Evolutionary conservation across 192 early-diverging fungal species (phyloP), one percentile per base, ranked within the genome.

Genomic region (Entomortierella parvispora): DNA sequence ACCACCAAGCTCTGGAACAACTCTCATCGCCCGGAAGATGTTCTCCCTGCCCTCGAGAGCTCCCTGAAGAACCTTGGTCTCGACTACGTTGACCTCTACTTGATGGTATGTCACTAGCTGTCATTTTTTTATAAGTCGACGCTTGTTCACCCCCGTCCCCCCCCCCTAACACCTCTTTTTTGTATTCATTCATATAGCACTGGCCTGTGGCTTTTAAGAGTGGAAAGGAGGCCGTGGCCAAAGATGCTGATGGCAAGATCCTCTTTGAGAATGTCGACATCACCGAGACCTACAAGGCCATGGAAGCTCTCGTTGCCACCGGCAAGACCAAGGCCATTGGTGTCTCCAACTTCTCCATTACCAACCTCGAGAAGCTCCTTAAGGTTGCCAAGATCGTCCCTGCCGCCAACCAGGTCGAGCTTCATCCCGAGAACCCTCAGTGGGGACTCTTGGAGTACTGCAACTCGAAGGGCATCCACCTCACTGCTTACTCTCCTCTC

Each of bases 401-500:
- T 17, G 93, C 89, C 46, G 92, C 90, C 43, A 92, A 93, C 85
- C 95, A 98, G 80, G 81, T 95, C 56, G 96, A 97, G 76, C 71
- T 93, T 31, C 93, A 96, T 69, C 94, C 94, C 33, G 89, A 81
- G 79, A 80, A 91, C 46, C 90, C 83, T 14, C 91, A 92, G 68
- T 70, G 56, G 40, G 89, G 90, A 58, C 86, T 98, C 12, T 66
- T 96, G 45, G 88, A 90, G 26, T 96, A 84, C 82, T 92, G 90
- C 81, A 67, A 84, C 50, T 45, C 80, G 31, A 83, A 95, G 64
- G 84, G 84, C 25, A 95, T 98, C 46, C 83, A 82, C 14, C 56
- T 95, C 22, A 91, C 92, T 17, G 95, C 90, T 3, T 97, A 96
- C 85, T 92, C 89, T 48, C 95, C 96, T 29, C 82, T 96, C 18